Base-by-base conservation (phyloP, 73 alveolate genomes). In the Symbiodinium natans region DNA sequence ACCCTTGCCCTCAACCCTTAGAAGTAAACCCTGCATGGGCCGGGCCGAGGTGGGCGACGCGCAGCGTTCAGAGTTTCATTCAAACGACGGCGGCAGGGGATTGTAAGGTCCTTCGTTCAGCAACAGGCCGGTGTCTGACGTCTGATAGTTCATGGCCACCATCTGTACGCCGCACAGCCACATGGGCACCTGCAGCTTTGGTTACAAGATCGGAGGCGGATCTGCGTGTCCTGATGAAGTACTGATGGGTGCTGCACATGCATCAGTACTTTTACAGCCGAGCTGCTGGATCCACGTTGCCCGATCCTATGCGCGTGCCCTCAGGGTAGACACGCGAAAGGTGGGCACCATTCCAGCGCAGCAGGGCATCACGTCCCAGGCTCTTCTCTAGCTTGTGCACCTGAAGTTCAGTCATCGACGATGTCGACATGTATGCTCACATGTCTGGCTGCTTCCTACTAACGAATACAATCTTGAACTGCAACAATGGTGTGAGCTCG, bases 141-240 rank as follows among this genome's bases (percentile, higher is more conserved):
- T 92, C 73, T 92, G 98, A 71, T 92, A 92, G 43, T 92, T 92
- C 98, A 92, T 33, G 82, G 98, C 98, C 68, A 92, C 98, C 98
- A 92, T 92, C 71, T 75, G 92, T 11, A 92, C 98, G 5, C 97
- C 97, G 25, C 87, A 68, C 29, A 90, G 97, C 97, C 97, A 90
- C 97, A 90, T 90, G 41, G 97, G 88, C 39, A 90, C 48, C 80
- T 63, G 10, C 1, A 29, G 71, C 71, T n/a, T n/a, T n/a, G n/a
- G n/a, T n/a, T n/a, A n/a, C n/a, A n/a, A n/a, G n/a, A n/a, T 6
- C 31, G 3, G 2, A 29, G 80, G 19, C 80, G 19, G 1, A 1
- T 29, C 33, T 17, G 75, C 75, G 3, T 15, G 19, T 1, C 77
- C 77, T 25, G n/a, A n/a, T 21, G 36, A 59, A 63, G 36, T 36